Base-by-base conservation (phyloP, 495 filamentous ascomycete species). In the Podospora didyma region DNA sequence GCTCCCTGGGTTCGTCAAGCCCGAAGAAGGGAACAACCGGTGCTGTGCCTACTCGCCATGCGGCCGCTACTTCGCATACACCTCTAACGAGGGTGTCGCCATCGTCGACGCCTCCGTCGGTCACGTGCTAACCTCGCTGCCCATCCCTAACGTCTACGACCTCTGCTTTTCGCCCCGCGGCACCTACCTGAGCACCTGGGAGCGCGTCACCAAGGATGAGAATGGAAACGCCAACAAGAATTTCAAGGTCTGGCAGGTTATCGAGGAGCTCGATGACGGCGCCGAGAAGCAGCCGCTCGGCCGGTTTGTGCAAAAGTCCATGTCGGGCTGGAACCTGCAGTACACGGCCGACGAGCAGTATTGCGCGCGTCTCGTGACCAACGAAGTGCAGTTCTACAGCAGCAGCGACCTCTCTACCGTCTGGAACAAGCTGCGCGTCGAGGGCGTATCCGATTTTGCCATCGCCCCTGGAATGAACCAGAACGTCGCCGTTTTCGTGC, bases 311-410 rank as follows among this genome's bases (percentile, higher is more conserved):
- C 93, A 98, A 73, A 96, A 96, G 75, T 88, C 83, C 53, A 89
- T 92, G 76, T 92, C 89, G 17, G 90, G 92, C 67, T 98, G 93
- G 94, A 97, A 96, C 74, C 79, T 97, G 68, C 95, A 97, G 73
- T 98, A 97, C 69, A 96, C 91, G 26, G 80, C 82, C 56, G 94
- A 98, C 69, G 94, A 98, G 81, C 77, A 80, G 62, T 89, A 87
- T 67, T 98, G 94, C 71, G 94, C 93, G 54, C 91, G 94, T 51
- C 79, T 86, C 35, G 95, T 97, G 64, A 96, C 90, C 70, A 97
- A 97, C 70, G 91, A 96, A 74, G 89, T 98, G 41, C 94, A 97
- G 66, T 96, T 98, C 73, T 97, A 92, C 76, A 80, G 95, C 71
- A 94, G 89, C 71, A 77, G 82, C 47, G 87, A 96, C 63, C 77